phyloP scores from a whole-genome alignment of 495 filamentous ascomycete species.

The Stereocaulon alpinum region DNA sequence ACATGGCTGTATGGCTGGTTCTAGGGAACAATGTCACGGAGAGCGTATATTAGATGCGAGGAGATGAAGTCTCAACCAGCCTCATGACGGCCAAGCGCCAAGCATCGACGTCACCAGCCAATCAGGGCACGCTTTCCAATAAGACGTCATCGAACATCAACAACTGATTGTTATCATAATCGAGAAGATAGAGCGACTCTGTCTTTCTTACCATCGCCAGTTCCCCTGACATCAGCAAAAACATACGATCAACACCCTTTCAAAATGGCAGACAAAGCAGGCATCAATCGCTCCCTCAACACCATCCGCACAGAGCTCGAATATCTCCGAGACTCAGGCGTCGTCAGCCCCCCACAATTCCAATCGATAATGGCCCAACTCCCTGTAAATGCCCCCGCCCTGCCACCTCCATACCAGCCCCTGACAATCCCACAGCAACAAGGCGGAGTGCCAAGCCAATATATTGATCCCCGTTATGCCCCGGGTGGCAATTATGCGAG shows the following conservation, averaged over 20 bases:
- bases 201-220: too few species aligned
- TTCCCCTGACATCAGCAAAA: too few species aligned
- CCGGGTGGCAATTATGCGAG: constrained; percentile 16
- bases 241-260: neutral
- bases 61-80: neutral
- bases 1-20: neutral
- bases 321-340: constrained; percentile 25
- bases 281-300: constrained; percentile 27
- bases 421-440: constrained; percentile 10
- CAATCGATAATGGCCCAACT: constrained; percentile 29
- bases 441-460: constrained; percentile 21
- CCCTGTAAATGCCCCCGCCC: constrained; percentile 17
- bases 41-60: neutral
- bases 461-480: constrained; percentile 25
- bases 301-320: constrained; percentile 30
- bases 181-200: too few species aligned
- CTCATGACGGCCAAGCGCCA: neutral
- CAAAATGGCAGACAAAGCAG: constrained; percentile 25
- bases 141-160: neutral
- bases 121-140: neutral
- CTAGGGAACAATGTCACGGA: too few species aligned
- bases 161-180: too few species aligned
- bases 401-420: neutral
- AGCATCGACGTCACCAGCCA: neutral
- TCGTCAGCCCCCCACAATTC: constrained; percentile 23